These are phyloP conservation scores for Bipolaris victoriae DNA, from an alignment of 2,329 filamentous ascomycete genomes.

Conservation along the genomic window DNA sequence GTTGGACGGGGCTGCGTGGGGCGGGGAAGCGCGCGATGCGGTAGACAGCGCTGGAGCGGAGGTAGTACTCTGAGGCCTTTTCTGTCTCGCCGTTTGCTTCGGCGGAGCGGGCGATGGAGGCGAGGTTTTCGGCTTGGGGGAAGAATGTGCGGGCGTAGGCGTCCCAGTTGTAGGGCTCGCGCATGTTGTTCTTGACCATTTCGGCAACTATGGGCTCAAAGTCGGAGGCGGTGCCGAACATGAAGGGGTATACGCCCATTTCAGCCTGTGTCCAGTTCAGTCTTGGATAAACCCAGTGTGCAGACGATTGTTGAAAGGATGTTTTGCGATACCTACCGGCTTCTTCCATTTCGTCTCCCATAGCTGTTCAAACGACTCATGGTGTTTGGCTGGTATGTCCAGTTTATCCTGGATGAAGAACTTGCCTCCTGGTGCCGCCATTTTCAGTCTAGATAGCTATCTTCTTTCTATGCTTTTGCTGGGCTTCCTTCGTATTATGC, in stretches of 20 bases:
- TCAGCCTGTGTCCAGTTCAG: constrained; percentile 31
- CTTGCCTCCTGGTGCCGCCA: constrained; percentile 51
- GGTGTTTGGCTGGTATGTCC: constrained; percentile 51
- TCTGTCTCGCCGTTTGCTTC: constrained; percentile 56
- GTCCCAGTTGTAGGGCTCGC: constrained; percentile 68
- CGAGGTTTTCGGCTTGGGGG: constrained; percentile 65
- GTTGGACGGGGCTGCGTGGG: constrained; percentile 58
- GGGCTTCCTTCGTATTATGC: background rate
- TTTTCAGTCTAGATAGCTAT: constrained; percentile 21
- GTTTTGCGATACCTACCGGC: constrained; percentile 56
- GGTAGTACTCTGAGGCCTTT: constrained; percentile 66
- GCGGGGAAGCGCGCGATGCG: constrained; percentile 74
- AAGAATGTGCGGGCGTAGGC: constrained; percentile 69
- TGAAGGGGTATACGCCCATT: constrained; percentile 74
- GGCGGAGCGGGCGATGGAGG: constrained; percentile 59
- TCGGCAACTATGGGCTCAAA: constrained; percentile 72
- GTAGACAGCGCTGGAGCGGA: constrained; percentile 65
- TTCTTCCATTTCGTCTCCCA: constrained; percentile 81
- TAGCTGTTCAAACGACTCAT: constrained; percentile 55
- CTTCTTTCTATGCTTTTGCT: background rate
- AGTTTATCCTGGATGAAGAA: constrained; percentile 58
- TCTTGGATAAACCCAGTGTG: no score
- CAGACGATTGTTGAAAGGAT: no score
- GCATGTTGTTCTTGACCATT: constrained; percentile 65
- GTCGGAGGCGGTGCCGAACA: constrained; percentile 71